Percentiles rank a stretch among this genome's conserved stretches.
Evolutionary conservation across 208 protist genomes (phyloP).

Genomic region (Leishmania braziliensis): DNA sequence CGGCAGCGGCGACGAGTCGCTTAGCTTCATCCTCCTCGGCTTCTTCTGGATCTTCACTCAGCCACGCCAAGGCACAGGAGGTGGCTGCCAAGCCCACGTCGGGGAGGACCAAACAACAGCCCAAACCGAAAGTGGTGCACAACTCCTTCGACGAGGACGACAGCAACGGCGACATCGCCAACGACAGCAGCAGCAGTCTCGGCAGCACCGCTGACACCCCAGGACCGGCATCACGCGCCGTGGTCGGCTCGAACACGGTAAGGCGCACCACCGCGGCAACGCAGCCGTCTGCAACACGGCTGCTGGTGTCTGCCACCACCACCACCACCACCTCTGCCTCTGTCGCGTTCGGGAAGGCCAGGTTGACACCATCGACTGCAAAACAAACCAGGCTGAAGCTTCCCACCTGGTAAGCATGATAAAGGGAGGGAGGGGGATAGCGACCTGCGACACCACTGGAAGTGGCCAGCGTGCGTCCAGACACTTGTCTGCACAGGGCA

Average conservation of each 20-base stretch:
- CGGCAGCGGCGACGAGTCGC: neutral
- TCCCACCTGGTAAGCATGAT: slow-evolving; percentile 26
- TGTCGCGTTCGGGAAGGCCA: neutral
- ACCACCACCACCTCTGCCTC: neutral
- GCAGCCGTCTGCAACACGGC: neutral
- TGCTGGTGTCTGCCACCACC: neutral
- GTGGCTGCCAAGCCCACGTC: neutral
- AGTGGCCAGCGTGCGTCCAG: no score
- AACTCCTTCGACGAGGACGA: slow-evolving; percentile 51
- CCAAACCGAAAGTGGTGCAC: neutral
- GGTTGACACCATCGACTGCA: neutral
- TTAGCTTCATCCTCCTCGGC: slow-evolving; percentile 5
- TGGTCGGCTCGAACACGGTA: neutral
- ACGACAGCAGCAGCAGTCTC: neutral
- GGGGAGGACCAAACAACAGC: neutral
- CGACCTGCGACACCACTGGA: no score
- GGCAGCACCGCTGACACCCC: neutral
- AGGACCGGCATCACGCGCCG: neutral
- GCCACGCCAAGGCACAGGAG: neutral
- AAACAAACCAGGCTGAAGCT: slow-evolving; percentile 30
- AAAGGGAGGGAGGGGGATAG: no score
- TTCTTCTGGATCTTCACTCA: slow-evolving; percentile 1
- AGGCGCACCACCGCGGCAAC: neutral
- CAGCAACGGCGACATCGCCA: neutral
- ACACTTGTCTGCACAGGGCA: no score